Evolutionary conservation across 306 rosid genomes (phyloP).

Genomic region (Prunus mongolica): DNA sequence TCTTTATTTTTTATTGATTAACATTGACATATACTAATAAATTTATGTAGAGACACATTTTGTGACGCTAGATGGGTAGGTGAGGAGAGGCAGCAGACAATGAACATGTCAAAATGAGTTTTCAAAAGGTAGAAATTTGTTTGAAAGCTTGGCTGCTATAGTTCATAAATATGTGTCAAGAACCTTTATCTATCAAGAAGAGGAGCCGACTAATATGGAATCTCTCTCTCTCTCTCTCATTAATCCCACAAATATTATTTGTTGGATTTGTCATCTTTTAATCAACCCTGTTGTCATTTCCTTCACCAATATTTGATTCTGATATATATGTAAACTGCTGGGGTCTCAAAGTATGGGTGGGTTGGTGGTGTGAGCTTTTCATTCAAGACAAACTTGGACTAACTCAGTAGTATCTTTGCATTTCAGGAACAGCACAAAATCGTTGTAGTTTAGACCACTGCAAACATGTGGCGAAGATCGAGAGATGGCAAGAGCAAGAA

Average conservation of each 20-base stretch:
- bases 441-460: background rate
- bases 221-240: background rate
- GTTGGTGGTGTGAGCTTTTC: background rate
- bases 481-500: background rate
- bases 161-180: background rate
- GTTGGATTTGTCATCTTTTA: background rate
- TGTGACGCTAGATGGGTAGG: constrained; percentile 19
- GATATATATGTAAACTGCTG: background rate
- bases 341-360: constrained; percentile 9
- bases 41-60: constrained; percentile 5
- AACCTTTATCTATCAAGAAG: background rate
- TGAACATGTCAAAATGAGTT: background rate
- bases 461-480: background rate
- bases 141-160: background rate
- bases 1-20: background rate
- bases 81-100: constrained; percentile 21
- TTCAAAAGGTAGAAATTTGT: background rate
- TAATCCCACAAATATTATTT: background rate
- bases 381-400: constrained; percentile 10
- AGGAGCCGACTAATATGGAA: background rate
- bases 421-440: background rate
- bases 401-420: background rate
- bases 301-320: background rate
- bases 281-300: background rate
- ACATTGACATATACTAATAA: background rate